These are phyloP conservation scores for Globisporangium viniferum DNA, from an alignment of 352 stramenopile species.

Conservation along the genomic window DNA sequence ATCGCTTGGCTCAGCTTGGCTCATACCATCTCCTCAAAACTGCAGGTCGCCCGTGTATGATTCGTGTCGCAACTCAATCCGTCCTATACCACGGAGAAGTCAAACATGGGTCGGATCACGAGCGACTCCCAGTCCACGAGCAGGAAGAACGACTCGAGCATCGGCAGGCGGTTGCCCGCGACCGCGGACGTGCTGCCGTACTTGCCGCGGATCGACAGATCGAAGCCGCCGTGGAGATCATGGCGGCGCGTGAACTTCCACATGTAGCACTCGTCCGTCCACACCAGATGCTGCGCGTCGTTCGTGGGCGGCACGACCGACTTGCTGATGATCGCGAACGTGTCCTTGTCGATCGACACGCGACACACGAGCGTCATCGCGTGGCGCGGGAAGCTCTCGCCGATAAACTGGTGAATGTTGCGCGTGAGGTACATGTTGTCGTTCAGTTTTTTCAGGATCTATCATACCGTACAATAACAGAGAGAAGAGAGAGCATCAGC, in stretches of 20 bases:
- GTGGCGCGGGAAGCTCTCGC: constrained; percentile 81
- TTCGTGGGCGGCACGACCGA: constrained; percentile 74
- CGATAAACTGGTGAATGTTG: constrained; percentile 88
- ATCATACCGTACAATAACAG: background rate
- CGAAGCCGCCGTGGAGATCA: constrained; percentile 61
- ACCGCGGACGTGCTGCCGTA: constrained; percentile 83
- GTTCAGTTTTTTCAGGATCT: constrained; percentile 84
- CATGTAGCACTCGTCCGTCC: constrained; percentile 86
- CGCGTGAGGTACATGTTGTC: constrained; percentile 84
- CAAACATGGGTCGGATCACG: constrained; percentile 75
- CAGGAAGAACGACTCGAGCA: constrained; percentile 85
- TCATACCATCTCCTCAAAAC: constrained; percentile 1
- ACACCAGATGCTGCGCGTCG: constrained; percentile 84
- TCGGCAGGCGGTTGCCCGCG: constrained; percentile 74
- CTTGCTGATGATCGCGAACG: constrained; percentile 79
- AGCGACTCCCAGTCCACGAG: constrained; percentile 85
- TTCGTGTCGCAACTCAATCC: background rate
- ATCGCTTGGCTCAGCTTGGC: background rate
- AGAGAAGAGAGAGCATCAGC: background rate
- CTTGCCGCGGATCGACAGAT: constrained; percentile 71
- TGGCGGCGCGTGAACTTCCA: constrained; percentile 68
- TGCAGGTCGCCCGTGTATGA: background rate
- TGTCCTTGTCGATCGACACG: constrained; percentile 82
- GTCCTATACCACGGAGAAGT: constrained; percentile 42
- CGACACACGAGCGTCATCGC: constrained; percentile 80